phyloP scores from a whole-genome alignment of 495 filamentous ascomycete species.

The Collariella sp. region DNA sequence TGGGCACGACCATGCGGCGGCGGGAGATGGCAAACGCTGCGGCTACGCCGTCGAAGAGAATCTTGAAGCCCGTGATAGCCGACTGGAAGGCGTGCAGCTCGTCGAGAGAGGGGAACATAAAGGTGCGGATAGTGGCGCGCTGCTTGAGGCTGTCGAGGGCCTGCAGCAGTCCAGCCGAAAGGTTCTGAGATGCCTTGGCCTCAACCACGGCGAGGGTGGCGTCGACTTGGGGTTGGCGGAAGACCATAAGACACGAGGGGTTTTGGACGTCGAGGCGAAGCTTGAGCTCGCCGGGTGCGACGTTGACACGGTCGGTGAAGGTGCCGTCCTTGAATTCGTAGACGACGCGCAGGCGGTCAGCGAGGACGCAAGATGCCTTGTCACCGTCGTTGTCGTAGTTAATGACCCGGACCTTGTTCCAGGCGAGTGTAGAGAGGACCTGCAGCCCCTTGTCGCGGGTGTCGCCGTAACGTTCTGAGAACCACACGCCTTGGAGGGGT shows the following conservation, averaged over 20 bases:
- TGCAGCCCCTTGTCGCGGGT: conserved; percentile 31
- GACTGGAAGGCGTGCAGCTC: conserved; percentile 70
- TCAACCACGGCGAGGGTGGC: conserved; percentile 61
- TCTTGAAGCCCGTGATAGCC: conserved; percentile 66
- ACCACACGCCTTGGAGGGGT: conserved; percentile 50
- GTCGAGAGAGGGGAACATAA: conserved; percentile 42
- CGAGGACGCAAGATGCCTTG: conserved; percentile 52
- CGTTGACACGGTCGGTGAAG: conserved; percentile 64
- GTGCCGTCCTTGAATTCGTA: conserved; percentile 58
- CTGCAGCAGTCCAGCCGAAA: conserved; percentile 45
- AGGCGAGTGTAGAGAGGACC: conserved; percentile 38
- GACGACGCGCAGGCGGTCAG: conserved; percentile 60
- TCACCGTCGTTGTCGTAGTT: conserved; percentile 44
- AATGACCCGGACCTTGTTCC: conserved; percentile 45
- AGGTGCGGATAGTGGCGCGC: conserved; percentile 43
- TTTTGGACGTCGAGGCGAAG: conserved; percentile 51
- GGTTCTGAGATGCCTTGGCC: conserved; percentile 49
- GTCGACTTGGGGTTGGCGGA: conserved; percentile 57
- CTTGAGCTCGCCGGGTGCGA: conserved; percentile 66
- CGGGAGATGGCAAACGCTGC: conserved; percentile 70
- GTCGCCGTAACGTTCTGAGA: conserved; percentile 49
- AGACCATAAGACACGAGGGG: conserved; percentile 52
- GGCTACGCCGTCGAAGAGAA: conserved; percentile 67
- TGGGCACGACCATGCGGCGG: conserved; percentile 79
- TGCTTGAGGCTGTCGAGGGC: conserved; percentile 39